Evolutionary conservation across 2,329 filamentous ascomycete species (phyloP).

Genomic region (Cordyceps pruinosa): DNA sequence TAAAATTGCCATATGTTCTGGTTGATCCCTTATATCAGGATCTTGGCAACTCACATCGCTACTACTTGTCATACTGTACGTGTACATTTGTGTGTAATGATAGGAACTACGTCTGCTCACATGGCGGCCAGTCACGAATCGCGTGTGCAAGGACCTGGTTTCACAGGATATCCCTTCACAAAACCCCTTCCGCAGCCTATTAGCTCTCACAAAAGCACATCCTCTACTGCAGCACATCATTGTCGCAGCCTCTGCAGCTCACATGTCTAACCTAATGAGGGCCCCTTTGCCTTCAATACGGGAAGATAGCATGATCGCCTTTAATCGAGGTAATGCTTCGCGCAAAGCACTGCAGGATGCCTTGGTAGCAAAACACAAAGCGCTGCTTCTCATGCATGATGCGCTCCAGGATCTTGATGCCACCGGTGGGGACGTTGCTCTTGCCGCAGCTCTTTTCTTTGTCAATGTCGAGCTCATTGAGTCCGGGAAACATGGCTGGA

Average conservation of each 20-base stretch:
- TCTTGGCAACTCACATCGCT: slow-evolving; percentile 39
- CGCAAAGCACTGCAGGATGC: slow-evolving; percentile 34
- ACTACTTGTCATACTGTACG: slow-evolving; percentile 37
- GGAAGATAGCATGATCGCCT: slow-evolving; percentile 6
- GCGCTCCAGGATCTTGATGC: slow-evolving; percentile 33
- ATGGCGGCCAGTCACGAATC: slow-evolving; percentile 32
- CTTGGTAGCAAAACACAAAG: slow-evolving; percentile 38
- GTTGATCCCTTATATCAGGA: slow-evolving; percentile 44
- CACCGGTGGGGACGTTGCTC: slow-evolving; percentile 33
- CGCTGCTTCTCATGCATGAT: slow-evolving; percentile 33
- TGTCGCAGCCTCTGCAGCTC: slow-evolving; percentile 41
- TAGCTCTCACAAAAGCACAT: slow-evolving; percentile 35
- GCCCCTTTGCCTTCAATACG: slow-evolving; percentile 22
- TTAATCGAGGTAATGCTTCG: slow-evolving; percentile 18
- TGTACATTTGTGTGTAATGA: background rate
- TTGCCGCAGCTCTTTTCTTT: slow-evolving; percentile 42
- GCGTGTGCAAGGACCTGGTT: slow-evolving; percentile 48
- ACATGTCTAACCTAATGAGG: slow-evolving; percentile 37
- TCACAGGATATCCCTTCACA: slow-evolving; percentile 35
- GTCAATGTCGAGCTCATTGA: slow-evolving; percentile 45
- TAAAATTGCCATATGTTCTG: slow-evolving; percentile 31
- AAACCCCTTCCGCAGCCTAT: slow-evolving; percentile 41
- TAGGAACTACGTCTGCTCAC: background rate
- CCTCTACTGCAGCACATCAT: slow-evolving; percentile 40
- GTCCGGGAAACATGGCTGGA: slow-evolving; percentile 41